phyloP scores from a whole-genome alignment of 2,329 filamentous ascomycete species.

The Phaeosphaeria sp. region DNA sequence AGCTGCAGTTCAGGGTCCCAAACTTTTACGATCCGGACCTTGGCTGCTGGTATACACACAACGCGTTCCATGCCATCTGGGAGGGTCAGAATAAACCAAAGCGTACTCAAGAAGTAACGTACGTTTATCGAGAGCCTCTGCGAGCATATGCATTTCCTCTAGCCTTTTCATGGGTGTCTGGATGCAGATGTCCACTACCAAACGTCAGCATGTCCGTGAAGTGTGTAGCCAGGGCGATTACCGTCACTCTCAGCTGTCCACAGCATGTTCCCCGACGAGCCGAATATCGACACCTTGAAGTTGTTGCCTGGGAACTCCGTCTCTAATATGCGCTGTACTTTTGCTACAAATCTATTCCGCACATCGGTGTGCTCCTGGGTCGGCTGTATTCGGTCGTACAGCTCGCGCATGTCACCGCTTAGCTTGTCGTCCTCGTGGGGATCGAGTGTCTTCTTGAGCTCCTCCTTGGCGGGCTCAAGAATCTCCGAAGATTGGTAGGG shows the following conservation, averaged over 20 bases:
- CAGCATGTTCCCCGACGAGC: conserved; percentile 94
- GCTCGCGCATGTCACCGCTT: conserved; percentile 79
- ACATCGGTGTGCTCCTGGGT: conserved; percentile 79
- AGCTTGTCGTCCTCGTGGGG: conserved; percentile 59
- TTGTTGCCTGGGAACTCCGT: conserved; percentile 89
- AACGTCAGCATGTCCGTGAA: conserved; percentile 27
- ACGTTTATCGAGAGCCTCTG: conserved; percentile 84
- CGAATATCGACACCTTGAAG: conserved; percentile 92
- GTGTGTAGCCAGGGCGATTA: conserved; percentile 52
- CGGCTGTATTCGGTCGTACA: conserved; percentile 86
- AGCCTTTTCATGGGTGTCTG: conserved; percentile 87
- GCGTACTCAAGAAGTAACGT: conserved; percentile 50
- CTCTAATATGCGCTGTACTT: conserved; percentile 87
- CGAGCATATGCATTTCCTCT: conserved; percentile 89
- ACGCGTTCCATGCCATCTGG: conserved; percentile 95
- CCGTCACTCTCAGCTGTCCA: conserved; percentile 97
- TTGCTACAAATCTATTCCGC: conserved; percentile 77
- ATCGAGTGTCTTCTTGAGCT: conserved; percentile 63
- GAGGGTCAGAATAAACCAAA: conserved; percentile 39
- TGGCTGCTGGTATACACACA: conserved; percentile 91
- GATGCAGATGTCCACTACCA: conserved; percentile 92
- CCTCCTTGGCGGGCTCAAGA: conserved; percentile 72
- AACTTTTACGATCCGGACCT: conserved; percentile 97
- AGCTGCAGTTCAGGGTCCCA: conserved; percentile 93
- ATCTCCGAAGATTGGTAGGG: conserved; percentile 90